These are phyloP conservation scores for Clarireedia paspali DNA, from an alignment of 2,329 filamentous ascomycete species.

Conservation along the genomic window DNA sequence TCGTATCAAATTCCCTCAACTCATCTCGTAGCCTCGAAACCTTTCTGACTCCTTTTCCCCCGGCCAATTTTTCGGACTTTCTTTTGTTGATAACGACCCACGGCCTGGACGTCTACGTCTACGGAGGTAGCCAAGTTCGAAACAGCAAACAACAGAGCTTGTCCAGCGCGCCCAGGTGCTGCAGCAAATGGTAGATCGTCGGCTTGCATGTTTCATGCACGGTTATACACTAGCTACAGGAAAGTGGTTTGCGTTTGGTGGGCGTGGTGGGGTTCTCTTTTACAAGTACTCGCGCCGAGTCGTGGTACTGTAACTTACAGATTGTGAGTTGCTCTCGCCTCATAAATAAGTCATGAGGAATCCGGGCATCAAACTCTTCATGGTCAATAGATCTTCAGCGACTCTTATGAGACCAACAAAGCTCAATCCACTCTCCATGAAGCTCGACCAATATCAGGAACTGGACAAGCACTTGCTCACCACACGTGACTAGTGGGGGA, in stretches of 20 bases:
- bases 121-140: not conserved
- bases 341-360: too few relatives aligned
- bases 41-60: not conserved
- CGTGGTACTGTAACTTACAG: too few relatives aligned
- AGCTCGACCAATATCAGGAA: too few relatives aligned
- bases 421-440: too few relatives aligned
- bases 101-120: slow-evolving; percentile 18
- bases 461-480: too few relatives aligned
- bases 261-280: not conserved
- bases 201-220: not conserved
- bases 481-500: too few relatives aligned
- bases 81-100: slow-evolving; percentile 22
- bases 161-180: not conserved
- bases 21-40: slow-evolving; percentile 5
- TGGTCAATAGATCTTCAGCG: too few relatives aligned
- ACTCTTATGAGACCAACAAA: too few relatives aligned
- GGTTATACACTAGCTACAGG: slow-evolving; percentile 1
- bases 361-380: too few relatives aligned
- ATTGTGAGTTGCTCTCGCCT: too few relatives aligned
- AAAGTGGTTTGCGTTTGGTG: not conserved
- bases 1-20: not conserved
- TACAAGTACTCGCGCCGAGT: not conserved
- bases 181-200: not conserved
- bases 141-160: not conserved
- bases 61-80: slow-evolving; percentile 22